These are phyloP conservation scores for Colletotrichum gloeosporioides DNA, from an alignment of 2,329 filamentous ascomycete genomes.

Conservation along the genomic window DNA sequence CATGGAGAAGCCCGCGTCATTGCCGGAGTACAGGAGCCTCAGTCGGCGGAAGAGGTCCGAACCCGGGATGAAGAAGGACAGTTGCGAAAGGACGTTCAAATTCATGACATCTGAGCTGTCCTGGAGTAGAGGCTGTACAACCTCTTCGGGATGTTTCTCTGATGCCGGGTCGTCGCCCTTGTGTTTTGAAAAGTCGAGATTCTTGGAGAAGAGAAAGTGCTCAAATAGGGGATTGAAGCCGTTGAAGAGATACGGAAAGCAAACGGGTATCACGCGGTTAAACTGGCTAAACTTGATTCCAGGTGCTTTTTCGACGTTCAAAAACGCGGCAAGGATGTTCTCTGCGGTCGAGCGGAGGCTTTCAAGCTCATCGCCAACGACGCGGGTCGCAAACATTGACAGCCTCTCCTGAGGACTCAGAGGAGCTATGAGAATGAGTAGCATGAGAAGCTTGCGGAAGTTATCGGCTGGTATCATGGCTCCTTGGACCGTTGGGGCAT, in stretches of 20 bases:
- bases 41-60: constrained; percentile 69
- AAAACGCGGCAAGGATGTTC: constrained; percentile 69
- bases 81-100: constrained; percentile 68
- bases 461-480: constrained; percentile 78
- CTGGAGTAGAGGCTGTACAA: constrained; percentile 54
- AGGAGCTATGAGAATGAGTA: constrained; percentile 71
- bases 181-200: constrained; percentile 68
- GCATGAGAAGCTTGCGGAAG: constrained; percentile 72
- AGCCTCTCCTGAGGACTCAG: constrained; percentile 69
- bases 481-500: constrained; percentile 57
- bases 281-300: constrained; percentile 69
- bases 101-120: constrained; percentile 67
- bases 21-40: constrained; percentile 73
- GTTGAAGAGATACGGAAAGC: constrained; percentile 70
- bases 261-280: constrained; percentile 61
- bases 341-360: constrained; percentile 67
- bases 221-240: constrained; percentile 74
- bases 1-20: constrained; percentile 76
- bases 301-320: constrained; percentile 67
- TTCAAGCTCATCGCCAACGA: constrained; percentile 61
- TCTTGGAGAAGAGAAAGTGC: constrained; percentile 77
- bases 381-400: constrained; percentile 62
- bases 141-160: constrained; percentile 24
- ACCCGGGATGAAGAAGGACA: constrained; percentile 76
- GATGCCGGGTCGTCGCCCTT: constrained; percentile 33